phyloP scores from a whole-genome alignment of 805 yeast genomes.

The Candida oleophila region DNA sequence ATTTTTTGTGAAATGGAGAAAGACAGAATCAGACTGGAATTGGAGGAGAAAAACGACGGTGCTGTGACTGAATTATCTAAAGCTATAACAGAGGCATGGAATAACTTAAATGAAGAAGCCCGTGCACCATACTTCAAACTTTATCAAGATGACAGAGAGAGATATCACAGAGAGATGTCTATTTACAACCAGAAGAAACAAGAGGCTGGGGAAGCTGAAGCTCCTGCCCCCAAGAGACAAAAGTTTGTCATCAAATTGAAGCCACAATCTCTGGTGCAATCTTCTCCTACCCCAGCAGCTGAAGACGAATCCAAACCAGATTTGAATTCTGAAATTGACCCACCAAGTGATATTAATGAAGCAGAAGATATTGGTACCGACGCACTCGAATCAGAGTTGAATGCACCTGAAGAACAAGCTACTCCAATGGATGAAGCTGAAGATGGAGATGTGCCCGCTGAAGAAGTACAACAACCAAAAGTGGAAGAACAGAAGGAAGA shows the following conservation, averaged over 20 bases:
- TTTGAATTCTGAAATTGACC: slow-evolving; percentile 2
- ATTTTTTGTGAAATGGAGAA: slow-evolving; percentile 85
- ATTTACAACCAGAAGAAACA: slow-evolving; percentile 41
- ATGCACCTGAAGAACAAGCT: neutral
- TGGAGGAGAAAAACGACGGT: slow-evolving; percentile 53
- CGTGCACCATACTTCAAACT: slow-evolving; percentile 71
- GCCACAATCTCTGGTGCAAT: slow-evolving; percentile 4
- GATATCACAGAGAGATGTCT: slow-evolving; percentile 74
- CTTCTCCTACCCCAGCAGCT: slow-evolving; percentile 2
- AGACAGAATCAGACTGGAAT: slow-evolving; percentile 61
- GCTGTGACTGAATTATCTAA: slow-evolving; percentile 62
- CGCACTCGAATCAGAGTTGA: neutral
- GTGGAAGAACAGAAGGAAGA: neutral
- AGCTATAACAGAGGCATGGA: slow-evolving; percentile 86
- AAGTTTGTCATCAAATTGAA: slow-evolving; percentile 9
- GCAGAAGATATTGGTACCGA: neutral
- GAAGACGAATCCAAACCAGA: slow-evolving; percentile 1
- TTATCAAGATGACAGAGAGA: slow-evolving; percentile 73
- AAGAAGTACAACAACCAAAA: neutral
- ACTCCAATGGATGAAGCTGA: neutral
- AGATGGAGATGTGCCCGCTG: neutral
- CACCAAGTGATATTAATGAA: slow-evolving; percentile 2
- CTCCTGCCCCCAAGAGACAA: slow-evolving; percentile 9
- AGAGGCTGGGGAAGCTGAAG: slow-evolving; percentile 9
- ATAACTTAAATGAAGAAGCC: slow-evolving; percentile 62